A percentile compares a stretch with the other conserved stretches of the same genome.
These are phyloP conservation scores for Gossypium schwendimanii DNA, from an alignment of 441 rosid genomes.

Conservation along the genomic window DNA sequence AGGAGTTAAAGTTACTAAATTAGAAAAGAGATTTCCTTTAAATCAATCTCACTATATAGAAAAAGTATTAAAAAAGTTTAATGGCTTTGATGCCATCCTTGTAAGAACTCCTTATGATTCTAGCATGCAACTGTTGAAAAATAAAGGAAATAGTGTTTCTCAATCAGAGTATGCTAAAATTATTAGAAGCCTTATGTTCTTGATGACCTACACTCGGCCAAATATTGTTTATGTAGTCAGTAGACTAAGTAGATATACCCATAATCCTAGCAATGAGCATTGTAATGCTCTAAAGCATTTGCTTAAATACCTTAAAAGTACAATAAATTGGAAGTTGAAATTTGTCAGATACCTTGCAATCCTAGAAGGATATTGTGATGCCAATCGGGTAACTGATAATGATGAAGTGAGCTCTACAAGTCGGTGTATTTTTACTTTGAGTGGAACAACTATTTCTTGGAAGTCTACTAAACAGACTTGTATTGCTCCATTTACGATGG, in stretches of 20 bases:
- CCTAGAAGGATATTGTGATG: neutral
- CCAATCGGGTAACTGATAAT: neutral
- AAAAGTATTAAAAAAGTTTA: no score
- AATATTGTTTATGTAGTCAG: neutral
- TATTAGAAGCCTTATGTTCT: neutral
- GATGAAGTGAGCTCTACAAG: neutral
- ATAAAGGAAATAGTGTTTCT: neutral
- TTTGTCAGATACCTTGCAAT: rapidly evolving
- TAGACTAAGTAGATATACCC: neutral
- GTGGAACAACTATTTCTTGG: neutral
- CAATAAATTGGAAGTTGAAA: neutral
- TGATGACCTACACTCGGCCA: neutral
- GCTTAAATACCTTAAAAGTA: neutral
- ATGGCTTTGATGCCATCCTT: no score
- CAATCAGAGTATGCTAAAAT: no score
- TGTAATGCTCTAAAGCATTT: neutral
- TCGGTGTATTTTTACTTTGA: neutral
- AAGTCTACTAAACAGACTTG: neutral
- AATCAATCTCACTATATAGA: no score
- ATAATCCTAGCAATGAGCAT: neutral
- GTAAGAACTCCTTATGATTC: neutral
- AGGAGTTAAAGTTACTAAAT: no score
- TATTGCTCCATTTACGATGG: neutral
- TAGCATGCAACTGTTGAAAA: neutral
- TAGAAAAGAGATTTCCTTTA: no score